Base-by-base conservation (phyloP, 1,284 basidiomycete species). In the Pseudozyma tsukubaensis region DNA sequence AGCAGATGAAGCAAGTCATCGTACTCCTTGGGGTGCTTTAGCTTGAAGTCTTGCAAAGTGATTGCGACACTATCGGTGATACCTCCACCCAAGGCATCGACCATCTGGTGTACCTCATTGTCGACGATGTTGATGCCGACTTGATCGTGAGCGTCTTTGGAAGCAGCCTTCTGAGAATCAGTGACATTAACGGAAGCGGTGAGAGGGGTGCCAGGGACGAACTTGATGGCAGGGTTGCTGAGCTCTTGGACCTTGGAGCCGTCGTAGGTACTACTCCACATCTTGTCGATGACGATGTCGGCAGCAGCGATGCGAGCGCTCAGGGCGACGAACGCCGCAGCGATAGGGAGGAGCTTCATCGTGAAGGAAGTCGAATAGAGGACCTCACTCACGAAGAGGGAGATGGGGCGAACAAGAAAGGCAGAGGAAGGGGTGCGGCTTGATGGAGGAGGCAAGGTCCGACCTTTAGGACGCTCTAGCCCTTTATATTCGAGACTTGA, bases 11-110 rank as follows among this genome's bases (percentile, higher is more conserved):
- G 50, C 36, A 76, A 56, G 19, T 79, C 76, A 35, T 67, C 59
- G 59, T 79, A 79, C 3, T 72, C 71, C 40, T 74, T 43, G 0
- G 65, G 59, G 34, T 71, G 66, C 24, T 62, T 68, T 2, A 18
- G 9, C 48, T 78, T 78, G 56, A 78, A 65, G 18, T 67, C 74
- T 37, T 78, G 69, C 53, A 78, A 40, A 11, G 59, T 61, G 54
- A 78, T 78, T n/a, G 77, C 70, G 18, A 72, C 72, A 16, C 67
- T 55, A 34, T 78, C 77, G 32, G 77, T 76, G 52, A 78, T 59
- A 14, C 77, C 77, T 7, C 71, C 75, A 12, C 75, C 75, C 14
- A 74, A 59, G 1, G 63, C n/a, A 18, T 71, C 63, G 43, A 77
- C 71, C 13, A 56, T 34, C 50, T 77, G 75, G 21, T 62, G 61